Evolutionary conservation across 129 eudicot species (phyloP), one percentile per base, ranked within the genome.

Genomic region (Mikania micrantha): DNA sequence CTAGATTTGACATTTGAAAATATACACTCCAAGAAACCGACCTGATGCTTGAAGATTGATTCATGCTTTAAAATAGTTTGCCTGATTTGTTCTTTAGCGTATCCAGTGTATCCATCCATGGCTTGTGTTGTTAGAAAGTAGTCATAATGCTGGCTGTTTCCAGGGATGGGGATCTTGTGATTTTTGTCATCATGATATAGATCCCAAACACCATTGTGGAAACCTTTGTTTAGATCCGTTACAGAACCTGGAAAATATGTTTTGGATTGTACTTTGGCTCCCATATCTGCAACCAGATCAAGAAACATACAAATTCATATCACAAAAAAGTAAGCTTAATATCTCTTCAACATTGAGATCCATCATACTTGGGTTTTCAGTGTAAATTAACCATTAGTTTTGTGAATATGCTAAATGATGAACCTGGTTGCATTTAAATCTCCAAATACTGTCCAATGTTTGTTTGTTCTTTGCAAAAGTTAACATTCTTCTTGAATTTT

Each of bases 41-140:
- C 97, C 95, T 90, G 97, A 66, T 84, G 80, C 57, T 74, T 84
- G 80, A 90, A 90, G 71, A 80, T 70, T 3, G 81, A 72, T 70
- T 90, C 97, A 16, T 90, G 97, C 73, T 82, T 81, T 76, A 90
- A 54, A 54, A 90, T 80, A 44, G 90, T 90, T 66, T 84, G 76
- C 80, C 79, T 80, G 73, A 84, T 76, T 60, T 75, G 82, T 36
- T 84, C 88, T 67, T 73, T 74, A 35, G 72, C 70, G 29, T 76
- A 59, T 52, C 74, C 84, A 0, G 21, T 24, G 62, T 61, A 78
- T 63, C 82, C 82, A 68, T 77, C 78, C 44, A 72, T 65, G 36
- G 75, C 22, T 60, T 69, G 69, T 71, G 64, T 74, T 13, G 81
- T 50, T 47, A 73, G 48, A 57, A 80, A 52, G 22, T 75, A 61